Evolutionary conservation across 495 filamentous ascomycete species (phyloP), one percentile per base, ranked within the genome.

Genomic region (Tuber microsphaerosporum): DNA sequence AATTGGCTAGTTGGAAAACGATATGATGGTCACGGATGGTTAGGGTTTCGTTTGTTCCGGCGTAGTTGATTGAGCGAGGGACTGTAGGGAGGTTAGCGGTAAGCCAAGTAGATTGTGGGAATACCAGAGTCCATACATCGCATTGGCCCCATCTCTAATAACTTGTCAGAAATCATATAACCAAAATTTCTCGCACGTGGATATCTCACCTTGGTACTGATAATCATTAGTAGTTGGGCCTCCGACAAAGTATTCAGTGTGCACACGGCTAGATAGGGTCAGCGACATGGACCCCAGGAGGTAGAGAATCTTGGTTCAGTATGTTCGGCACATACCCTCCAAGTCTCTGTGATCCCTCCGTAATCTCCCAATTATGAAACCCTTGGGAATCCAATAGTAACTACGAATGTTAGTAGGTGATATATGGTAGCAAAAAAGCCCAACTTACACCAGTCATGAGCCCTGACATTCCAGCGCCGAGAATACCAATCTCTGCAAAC

Each of bases 71-170:
- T 44, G 80, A 82, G 5, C 87, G 84, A 0, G 87, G 86, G 74
- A 89, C 73, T 75, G 37, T 41, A 69, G 5, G 43, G 22, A 51
- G 20, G 39, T 68, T 20, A 8, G 43, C 89, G 87, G 71, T 86
- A 83, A 44, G 89, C 82, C 0, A 87, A 88, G 83, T 89, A 86
- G 73, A 89, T 90, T 16, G 81, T 86, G 42, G 85, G 26, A 87
- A 34, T 65, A 65, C 56, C 31, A 8, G 14, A 65, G 87, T 45
- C 90, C 85, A 74, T 85, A 81, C 79, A 92, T 6, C 90, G 85
- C 91, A 92, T 92, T 0, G 90, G 89, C 0, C 91, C 91, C 91
- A 92, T 92, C 80, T 92, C 91, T 79, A 16, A 7, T 56, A 19
- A 34, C 34, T 34, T 19, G 26, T 34, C 56, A 65, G 56, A 34